Evolutionary conservation across 2,329 filamentous ascomycete genomes (phyloP), one percentile per base, ranked within the genome.

Genomic region (Fusarium austroafricanum): DNA sequence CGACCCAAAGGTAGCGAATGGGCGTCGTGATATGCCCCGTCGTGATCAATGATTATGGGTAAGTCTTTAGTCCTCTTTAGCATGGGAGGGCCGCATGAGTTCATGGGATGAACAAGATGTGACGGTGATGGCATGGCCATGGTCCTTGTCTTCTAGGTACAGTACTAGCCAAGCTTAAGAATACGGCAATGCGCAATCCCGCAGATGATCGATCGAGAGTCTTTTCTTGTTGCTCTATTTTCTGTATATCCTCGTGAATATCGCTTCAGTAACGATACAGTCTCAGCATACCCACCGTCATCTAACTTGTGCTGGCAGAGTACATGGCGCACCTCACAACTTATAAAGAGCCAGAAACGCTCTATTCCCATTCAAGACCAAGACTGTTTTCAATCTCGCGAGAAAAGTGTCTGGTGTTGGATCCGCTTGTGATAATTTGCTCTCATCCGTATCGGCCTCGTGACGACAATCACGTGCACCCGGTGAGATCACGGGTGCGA

Each of bases 391-490:
- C 37, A 51, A 67, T 52, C 37, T 40, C 43, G 39, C 47, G 50
- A 58, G 42, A 61, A 45, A 55, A 44, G 35, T 50, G 21, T 53
- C 39, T 50, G 61, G 51, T 20, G 35, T 51, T 50, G 43, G 64
- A 46, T 50, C 35, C 39, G 56, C 40, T 23, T 40, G 20, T n/a
- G 26, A 43, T 14, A 26, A 49, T 29, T 38, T 40, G 45, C 39
- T 61, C 45, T 58, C 55, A 57, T 10, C 33, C 60, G 65, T 53
- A 20, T 57, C 50, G 43, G 31, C 12, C 68, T 55, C 64, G 72
- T 73, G 72, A 74, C 72, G 54, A 64, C 33, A 67, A 73, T 75
- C 73, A 75, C 72, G 72, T 75, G 73, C 63, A 68, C 56, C 49
- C 44, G 46, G 58, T 68, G 52, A 65, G 54, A 71, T 74, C 62